A percentile compares a stretch with the other conserved stretches of the same genome.
These are phyloP conservation scores for Petasospora fabianii DNA, from an alignment of 1,139 yeast genomes.

Conservation along the genomic window DNA sequence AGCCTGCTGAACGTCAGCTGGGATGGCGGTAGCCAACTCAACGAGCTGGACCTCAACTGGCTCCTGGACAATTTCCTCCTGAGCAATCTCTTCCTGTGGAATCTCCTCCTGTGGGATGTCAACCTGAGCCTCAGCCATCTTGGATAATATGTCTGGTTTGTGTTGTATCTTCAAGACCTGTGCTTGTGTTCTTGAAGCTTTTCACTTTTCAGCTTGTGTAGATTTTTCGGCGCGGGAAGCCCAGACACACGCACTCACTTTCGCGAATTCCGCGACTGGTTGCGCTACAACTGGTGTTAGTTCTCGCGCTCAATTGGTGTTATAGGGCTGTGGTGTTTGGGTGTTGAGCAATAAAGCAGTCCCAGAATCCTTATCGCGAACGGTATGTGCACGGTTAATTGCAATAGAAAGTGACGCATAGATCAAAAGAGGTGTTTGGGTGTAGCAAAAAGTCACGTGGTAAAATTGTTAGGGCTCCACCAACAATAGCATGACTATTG, in stretches of 20 bases:
- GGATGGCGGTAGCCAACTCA: constrained; percentile 90
- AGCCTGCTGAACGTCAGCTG: constrained; percentile 96
- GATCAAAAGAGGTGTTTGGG: not conserved
- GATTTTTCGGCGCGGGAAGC: constrained; percentile 14
- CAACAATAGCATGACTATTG: too few species aligned
- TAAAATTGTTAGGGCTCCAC: too few species aligned
- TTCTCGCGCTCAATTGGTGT: not conserved
- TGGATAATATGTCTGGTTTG: constrained; percentile 16
- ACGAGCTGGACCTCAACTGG: constrained; percentile 77
- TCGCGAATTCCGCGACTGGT: not conserved
- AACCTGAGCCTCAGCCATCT: constrained; percentile 31
- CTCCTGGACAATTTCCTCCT: constrained; percentile 46
- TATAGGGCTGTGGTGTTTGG: constrained; percentile 4
- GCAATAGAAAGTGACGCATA: constrained; percentile 4
- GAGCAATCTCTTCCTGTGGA: constrained; percentile 29
- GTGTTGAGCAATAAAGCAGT: constrained; percentile 1
- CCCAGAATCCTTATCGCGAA: constrained; percentile 2
- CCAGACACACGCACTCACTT: constrained; percentile 1
- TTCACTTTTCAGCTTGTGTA: constrained; percentile 11
- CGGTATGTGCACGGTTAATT: too few species aligned
- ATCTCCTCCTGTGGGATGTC: constrained; percentile 31
- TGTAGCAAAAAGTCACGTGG: too few species aligned
- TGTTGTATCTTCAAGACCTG: not conserved
- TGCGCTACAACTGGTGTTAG: not conserved
- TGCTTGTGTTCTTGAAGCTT: constrained; percentile 5